Conservation (phyloP, 331 rosid species). For the Pyrus hybrid region DNA sequence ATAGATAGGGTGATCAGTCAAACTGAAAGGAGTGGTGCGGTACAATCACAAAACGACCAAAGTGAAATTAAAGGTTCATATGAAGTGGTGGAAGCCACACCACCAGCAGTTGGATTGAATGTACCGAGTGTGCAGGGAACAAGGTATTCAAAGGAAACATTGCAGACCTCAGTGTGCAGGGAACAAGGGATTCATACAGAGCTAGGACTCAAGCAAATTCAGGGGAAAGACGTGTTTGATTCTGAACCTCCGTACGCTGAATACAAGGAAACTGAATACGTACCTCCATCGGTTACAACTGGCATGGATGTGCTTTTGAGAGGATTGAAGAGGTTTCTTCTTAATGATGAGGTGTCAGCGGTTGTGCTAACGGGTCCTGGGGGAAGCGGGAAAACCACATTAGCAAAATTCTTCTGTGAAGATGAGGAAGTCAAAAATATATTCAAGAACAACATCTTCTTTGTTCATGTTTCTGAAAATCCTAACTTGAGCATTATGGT, state of each 20-base stretch:
- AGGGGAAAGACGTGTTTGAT: no score
- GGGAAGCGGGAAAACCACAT: conserved; percentile 48
- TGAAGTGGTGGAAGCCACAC: background rate
- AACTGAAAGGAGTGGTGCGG: background rate
- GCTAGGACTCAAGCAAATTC: no score
- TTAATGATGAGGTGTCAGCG: conserved; percentile 5
- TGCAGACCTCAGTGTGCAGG: no score
- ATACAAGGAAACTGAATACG: background rate
- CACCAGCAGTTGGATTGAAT: background rate
- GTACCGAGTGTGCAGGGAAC: background rate
- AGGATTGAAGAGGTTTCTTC: conserved; percentile 23
- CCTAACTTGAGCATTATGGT: conserved; percentile 33
- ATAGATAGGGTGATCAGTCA: no score
- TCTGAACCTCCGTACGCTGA: background rate
- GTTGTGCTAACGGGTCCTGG: conserved; percentile 45
- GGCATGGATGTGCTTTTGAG: conserved; percentile 31
- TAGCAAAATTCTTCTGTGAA: conserved; percentile 17
- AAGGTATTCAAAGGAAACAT: background rate
- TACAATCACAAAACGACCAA: background rate
- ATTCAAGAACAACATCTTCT: conserved; percentile 40
- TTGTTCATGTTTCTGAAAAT: conserved; percentile 30
- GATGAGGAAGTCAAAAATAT: conserved; percentile 25
- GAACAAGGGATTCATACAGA: no score
- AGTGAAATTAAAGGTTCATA: background rate
- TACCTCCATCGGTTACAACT: background rate